These are phyloP conservation scores for Phytophthora sp. DNA, from an alignment of 352 stramenopile genomes.

Conservation along the genomic window DNA sequence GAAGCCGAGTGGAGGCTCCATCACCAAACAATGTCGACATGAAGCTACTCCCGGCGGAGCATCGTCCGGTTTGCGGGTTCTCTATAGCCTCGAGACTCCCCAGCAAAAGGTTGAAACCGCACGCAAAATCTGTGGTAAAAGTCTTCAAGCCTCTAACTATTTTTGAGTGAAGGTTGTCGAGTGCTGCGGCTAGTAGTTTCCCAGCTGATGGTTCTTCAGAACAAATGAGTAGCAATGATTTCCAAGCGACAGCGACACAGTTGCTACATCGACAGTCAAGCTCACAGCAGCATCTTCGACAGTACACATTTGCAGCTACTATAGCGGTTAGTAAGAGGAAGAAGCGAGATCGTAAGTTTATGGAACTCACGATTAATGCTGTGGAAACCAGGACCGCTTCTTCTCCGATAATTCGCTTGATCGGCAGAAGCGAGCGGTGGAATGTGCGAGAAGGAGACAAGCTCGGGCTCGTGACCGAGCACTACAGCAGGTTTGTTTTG, in stretches of 20 bases:
- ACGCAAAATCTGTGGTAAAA: background rate
- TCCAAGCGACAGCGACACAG: conserved; percentile 38
- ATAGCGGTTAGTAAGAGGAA: conserved; percentile 37
- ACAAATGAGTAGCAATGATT: conserved; percentile 34
- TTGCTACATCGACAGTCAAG: conserved; percentile 48
- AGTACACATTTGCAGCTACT: conserved; percentile 44
- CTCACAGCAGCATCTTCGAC: conserved; percentile 37
- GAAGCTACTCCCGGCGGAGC: conserved; percentile 24
- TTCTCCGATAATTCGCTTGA: conserved; percentile 76
- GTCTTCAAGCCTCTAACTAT: conserved; percentile 24
- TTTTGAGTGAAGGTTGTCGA: conserved; percentile 20
- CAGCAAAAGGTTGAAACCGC: conserved; percentile 33
- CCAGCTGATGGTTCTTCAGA: conserved; percentile 1
- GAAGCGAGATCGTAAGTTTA: too few relatives aligned
- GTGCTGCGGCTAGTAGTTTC: background rate
- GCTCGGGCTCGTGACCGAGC: conserved; percentile 55
- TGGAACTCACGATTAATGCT: too few relatives aligned
- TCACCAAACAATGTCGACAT: conserved; percentile 40
- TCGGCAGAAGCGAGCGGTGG: conserved; percentile 56
- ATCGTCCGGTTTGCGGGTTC: conserved; percentile 29
- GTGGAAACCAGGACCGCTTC: conserved; percentile 64
- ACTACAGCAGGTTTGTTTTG: conserved; percentile 56
- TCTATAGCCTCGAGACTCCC: conserved; percentile 19
- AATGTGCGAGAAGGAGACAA: conserved; percentile 65
- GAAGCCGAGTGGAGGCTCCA: conserved; percentile 20